Base-by-base conservation (phyloP, 768 basidiomycete species). In the Pleurotus salmoneostramineus region DNA sequence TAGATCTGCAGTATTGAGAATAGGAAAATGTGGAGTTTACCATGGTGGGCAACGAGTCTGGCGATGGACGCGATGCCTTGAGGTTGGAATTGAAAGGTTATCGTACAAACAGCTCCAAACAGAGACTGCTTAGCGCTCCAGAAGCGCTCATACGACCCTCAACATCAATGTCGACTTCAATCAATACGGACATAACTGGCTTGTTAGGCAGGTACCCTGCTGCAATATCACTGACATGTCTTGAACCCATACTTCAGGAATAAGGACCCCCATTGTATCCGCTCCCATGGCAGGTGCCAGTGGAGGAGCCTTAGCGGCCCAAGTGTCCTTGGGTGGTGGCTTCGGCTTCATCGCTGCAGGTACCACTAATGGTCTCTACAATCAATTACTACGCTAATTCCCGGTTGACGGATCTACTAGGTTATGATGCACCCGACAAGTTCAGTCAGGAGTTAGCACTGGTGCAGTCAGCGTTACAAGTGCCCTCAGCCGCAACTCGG, bases 281-380 rank as follows among this genome's bases (percentile, higher is more conserved):
- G 83, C 83, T 1, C 81, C 89, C 0, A 93, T 93, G 91, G 84
- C 84, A 0, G 83, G 82, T 11, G 89, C 82, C 3, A 79, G 83
- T 57, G 85, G 87, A 48, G 89, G 81, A 48, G 68, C 68, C 15
- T 66, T 87, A 17, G 85, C 85, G 27, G 83, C 84, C 4, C 75
- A 82, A 56, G 86, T 89, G 34, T 77, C 82, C 15, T 75, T 78
- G 2, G 89, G 74, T 6, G 92, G 92, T 17, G 91, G 87, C 12
- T 86, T 92, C 57, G 91, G 89, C 1, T 91, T 93, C 67, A 62
- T 91, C 0, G 76, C 82, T n/a, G 77, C 82, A 69, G 85, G 89
- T 85, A 57, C 37, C 57, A 32, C 32, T 57, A 17, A 51, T 42
- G 46, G 50, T 35, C 2, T 62, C 7, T 63, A 44, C 45, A n/a